Percentiles rank a stretch among this genome's conserved stretches.
phyloP scores from a whole-genome alignment of 2,329 filamentous ascomycete genomes.

The Trichoderma harzianum region DNA sequence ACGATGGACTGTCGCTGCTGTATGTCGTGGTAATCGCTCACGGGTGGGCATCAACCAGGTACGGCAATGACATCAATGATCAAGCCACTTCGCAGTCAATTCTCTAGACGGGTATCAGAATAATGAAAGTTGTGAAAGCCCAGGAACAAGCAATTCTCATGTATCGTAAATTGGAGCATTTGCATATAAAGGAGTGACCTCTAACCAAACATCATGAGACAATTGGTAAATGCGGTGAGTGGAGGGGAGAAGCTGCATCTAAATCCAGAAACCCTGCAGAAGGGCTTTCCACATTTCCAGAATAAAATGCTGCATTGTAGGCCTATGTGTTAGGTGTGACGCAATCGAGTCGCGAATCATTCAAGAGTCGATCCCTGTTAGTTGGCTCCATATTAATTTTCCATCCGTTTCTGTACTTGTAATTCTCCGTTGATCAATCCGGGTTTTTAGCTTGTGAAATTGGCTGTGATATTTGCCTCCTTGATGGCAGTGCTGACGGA shows the following conservation, averaged over 20 bases:
- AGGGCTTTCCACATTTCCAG: neutral
- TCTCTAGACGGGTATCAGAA: neutral
- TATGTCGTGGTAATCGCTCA: neutral
- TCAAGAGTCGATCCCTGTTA: neutral
- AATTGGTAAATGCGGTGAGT: conserved; percentile 5
- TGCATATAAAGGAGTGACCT: neutral
- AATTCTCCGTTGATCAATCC: neutral
- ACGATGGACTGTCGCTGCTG: neutral
- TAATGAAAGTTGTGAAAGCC: neutral
- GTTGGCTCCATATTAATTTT: neutral
- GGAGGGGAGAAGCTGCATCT: neutral
- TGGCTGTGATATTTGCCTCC: neutral
- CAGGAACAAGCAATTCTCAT: neutral
- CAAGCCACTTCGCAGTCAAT: neutral
- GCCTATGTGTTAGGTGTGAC: neutral
- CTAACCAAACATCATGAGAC: neutral
- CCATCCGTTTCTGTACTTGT: neutral
- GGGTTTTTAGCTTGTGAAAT: neutral
- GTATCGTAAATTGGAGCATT: neutral
- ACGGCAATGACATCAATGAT: neutral
- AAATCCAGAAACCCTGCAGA: neutral
- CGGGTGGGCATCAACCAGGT: neutral
- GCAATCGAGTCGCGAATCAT: conserved; percentile 9
- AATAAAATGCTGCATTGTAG: neutral
- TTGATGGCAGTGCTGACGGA: neutral